Conservation (phyloP, 768 basidiomycete genomes). For the Hericium coralloides region DNA sequence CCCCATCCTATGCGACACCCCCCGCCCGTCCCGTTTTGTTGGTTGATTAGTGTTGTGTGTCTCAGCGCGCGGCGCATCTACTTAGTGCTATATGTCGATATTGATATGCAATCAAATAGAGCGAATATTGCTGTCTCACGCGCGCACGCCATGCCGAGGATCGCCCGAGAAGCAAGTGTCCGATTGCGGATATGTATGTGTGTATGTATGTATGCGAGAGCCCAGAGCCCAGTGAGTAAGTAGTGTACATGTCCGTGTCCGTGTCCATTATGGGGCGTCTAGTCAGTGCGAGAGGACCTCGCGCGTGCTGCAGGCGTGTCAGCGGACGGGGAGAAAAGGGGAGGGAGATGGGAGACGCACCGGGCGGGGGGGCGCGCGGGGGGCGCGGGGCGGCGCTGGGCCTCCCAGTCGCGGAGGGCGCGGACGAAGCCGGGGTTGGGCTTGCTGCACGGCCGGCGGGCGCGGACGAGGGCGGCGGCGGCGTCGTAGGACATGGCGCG, state of each 20-base stretch:
- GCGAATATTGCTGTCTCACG: too few species aligned
- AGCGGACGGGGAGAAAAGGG: not conserved
- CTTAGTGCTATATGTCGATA: too few species aligned
- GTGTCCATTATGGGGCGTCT: too few species aligned
- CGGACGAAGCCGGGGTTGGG: constrained; percentile 71
- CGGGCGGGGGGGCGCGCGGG: not conserved
- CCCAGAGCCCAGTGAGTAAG: too few species aligned
- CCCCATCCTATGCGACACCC: not conserved
- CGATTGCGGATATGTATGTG: too few species aligned
- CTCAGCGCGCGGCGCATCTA: too few species aligned
- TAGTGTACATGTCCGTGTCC: too few species aligned
- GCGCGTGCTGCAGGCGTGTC: not conserved
- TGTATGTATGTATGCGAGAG: too few species aligned
- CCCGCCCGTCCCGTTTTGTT: not conserved
- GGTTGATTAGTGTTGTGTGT: too few species aligned
- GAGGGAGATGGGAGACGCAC: not conserved
- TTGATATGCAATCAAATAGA: too few species aligned
- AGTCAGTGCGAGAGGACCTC: not conserved
- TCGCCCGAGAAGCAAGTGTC: too few species aligned
- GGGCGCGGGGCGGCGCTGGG: not conserved
- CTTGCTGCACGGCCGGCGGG: constrained; percentile 63
- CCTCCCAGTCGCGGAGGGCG: constrained; percentile 14
- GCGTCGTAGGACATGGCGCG: constrained; percentile 65
- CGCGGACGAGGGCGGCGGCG: constrained; percentile 50
- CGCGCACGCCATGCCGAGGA: too few species aligned